Conservation (phyloP, 495 filamentous ascomycete species). For the Annulohypoxylon maeteangense region DNA sequence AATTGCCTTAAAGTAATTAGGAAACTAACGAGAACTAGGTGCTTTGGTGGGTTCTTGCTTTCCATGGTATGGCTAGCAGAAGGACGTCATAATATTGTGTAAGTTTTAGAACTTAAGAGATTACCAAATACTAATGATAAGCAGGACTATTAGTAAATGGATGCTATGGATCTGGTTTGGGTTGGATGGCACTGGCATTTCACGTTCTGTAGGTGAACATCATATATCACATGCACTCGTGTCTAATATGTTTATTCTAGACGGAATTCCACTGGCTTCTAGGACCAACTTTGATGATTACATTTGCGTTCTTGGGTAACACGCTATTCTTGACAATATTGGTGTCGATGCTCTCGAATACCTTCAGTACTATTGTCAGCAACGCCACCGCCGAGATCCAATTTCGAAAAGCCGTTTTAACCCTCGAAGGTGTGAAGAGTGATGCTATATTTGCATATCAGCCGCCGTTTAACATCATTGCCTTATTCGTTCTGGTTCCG, state of each 20-base stretch:
- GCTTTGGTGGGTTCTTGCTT: constrained; percentile 76
- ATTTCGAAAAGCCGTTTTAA: constrained; percentile 76
- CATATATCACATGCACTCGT: not conserved
- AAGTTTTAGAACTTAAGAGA: constrained; percentile 23
- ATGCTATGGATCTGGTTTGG: constrained; percentile 88
- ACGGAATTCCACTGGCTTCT: constrained; percentile 72
- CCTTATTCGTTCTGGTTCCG: constrained; percentile 69
- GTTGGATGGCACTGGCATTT: constrained; percentile 76
- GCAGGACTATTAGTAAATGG: constrained; percentile 75
- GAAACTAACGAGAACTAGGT: constrained; percentile 46
- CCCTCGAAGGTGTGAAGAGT: constrained; percentile 78
- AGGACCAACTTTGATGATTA: constrained; percentile 74
- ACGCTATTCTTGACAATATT: constrained; percentile 81
- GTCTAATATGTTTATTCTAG: constrained; percentile 36
- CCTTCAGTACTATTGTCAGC: constrained; percentile 71
- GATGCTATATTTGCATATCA: constrained; percentile 79
- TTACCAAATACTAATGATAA: constrained; percentile 28
- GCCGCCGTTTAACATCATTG: constrained; percentile 78
- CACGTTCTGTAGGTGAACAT: constrained; percentile 60
- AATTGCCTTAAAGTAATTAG: not conserved
- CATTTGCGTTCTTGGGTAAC: constrained; percentile 79
- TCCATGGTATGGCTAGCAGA: constrained; percentile 74
- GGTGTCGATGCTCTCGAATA: constrained; percentile 78
- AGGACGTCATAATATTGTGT: constrained; percentile 56
- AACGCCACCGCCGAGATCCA: constrained; percentile 76